Evolutionary conservation across 73 alveolate genomes (phyloP), one percentile per base, ranked within the genome.

Genomic region (Tetrahymena elliotti): DNA sequence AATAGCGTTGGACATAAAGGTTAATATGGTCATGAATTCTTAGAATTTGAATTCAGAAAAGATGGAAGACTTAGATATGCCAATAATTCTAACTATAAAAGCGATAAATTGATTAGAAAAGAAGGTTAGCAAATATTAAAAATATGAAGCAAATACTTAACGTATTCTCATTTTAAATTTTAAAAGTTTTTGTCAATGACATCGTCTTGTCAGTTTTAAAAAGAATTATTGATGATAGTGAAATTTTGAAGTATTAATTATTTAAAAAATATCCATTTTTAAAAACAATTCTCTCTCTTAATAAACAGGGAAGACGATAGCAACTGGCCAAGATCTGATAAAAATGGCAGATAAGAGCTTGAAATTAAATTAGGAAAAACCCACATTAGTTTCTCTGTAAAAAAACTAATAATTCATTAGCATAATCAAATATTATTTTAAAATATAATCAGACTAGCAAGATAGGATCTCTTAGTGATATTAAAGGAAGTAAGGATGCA

Each of bases 21-120:
- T 53, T 93, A 96, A 83, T 98, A 92, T 95, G 99, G 99, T n/a
- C 99, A 98, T 93, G 99, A 99, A 95, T 99, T 98, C 96, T 93
- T 99, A 83, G 99, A 99, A 96, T 98, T 97, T 95, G 99, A 99
- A 96, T 93, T 99, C 96, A 93, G 97, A 35, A 96, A 97, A 11
- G 99, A 99, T 93, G 99, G 99, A 12, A 94, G 99, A 68, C 96
- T 99, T 93, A 92, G 99, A 37, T 99, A 98, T 95, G 99, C 99
- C n/a, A 99, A 99, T 95, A 98, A 98, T 96, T 96, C 99, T 16
- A 93, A 97, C 68, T 99, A 99, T 96, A 98, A 98, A 95, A 93
- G 96, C 33, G 99, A 99, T 94, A 94, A 88, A 2, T 93, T 98
- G 94, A 99, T 99, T 83, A 97, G 99, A 93, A 98, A 98, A 93